Evolutionary conservation across 768 basidiomycete species (phyloP).

Genomic region (Psilocybe sp.): DNA sequence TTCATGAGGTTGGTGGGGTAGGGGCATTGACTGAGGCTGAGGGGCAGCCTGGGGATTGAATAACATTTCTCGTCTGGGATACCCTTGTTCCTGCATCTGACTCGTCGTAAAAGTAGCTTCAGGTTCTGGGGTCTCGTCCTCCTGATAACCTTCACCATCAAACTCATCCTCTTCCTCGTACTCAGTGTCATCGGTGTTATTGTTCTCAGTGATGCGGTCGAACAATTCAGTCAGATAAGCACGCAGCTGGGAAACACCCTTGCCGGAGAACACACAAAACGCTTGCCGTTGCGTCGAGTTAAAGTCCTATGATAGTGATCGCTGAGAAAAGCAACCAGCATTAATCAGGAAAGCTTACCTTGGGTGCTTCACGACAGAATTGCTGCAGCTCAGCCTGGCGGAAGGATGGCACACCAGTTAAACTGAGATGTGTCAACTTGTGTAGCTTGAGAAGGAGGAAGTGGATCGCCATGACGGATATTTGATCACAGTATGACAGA

Average conservation of each 20-base stretch:
- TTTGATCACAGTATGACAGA: conserved; percentile 94
- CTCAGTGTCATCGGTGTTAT: conserved; percentile 66
- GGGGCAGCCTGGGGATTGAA: conserved; percentile 18
- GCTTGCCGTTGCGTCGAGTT: conserved; percentile 83
- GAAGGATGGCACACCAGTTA: conserved; percentile 97
- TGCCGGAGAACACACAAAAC: conserved; percentile 96
- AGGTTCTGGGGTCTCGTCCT: conserved; percentile 45
- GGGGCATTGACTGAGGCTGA: conserved; percentile 9
- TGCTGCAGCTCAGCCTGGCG: conserved; percentile 79
- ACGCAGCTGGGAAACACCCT: conserved; percentile 82
- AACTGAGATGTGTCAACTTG: conserved; percentile 89
- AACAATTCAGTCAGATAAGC: conserved; percentile 75
- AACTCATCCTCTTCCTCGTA: conserved; percentile 58
- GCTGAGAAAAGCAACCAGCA: conserved; percentile 7
- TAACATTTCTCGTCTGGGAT: conserved; percentile 25
- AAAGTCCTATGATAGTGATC: conserved; percentile 65
- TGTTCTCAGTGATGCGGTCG: conserved; percentile 72
- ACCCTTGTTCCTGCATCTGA: conserved; percentile 26
- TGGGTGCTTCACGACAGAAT: conserved; percentile 87
- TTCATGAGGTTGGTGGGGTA: conserved; percentile 26
- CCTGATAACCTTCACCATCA: conserved; percentile 48
- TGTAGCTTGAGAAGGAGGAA: conserved; percentile 86
- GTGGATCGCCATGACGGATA: conserved; percentile 88
- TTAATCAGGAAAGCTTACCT: conserved; percentile 41
- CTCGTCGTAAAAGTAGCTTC: conserved; percentile 30